Evolutionary conservation across 2,329 filamentous ascomycete genomes (phyloP).

Genomic region (Dactylellina cionopaga): DNA sequence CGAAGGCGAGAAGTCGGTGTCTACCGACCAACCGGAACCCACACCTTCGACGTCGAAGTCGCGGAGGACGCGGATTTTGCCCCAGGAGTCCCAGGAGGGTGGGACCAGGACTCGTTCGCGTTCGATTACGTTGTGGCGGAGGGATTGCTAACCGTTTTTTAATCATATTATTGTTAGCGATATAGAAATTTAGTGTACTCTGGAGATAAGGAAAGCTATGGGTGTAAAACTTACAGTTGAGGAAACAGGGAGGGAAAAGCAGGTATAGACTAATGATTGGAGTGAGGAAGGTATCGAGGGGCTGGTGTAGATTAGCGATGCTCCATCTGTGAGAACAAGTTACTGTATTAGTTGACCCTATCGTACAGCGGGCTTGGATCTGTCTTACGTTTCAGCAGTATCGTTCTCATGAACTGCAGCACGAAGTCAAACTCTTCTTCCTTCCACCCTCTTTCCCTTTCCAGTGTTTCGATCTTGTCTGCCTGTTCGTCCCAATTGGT

Average conservation of each 20-base stretch:
- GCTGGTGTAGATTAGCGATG: constrained; percentile 84
- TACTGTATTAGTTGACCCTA: constrained; percentile 56
- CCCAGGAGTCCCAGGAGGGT: constrained; percentile 98
- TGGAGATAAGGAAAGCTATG: neutral
- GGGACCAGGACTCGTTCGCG: constrained; percentile 93
- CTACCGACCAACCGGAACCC: constrained; percentile 84
- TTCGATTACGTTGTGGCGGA: constrained; percentile 92
- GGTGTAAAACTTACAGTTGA: constrained; percentile 59
- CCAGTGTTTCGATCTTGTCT: constrained; percentile 88
- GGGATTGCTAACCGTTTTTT: constrained; percentile 71
- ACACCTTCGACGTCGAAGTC: constrained; percentile 93
- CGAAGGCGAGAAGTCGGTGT: constrained; percentile 66
- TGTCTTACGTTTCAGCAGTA: constrained; percentile 81
- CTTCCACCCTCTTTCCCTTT: constrained; percentile 90
- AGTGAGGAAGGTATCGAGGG: constrained; percentile 80
- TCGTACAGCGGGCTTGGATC: constrained; percentile 60
- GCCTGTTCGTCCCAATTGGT: constrained; percentile 65
- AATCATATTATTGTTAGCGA: neutral
- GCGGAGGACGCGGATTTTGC: constrained; percentile 90
- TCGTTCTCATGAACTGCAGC: constrained; percentile 88
- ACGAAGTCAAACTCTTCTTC: constrained; percentile 97
- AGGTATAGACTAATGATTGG: constrained; percentile 82
- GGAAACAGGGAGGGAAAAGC: constrained; percentile 75
- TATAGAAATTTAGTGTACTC: neutral
- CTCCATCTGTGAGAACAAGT: constrained; percentile 70